These are phyloP conservation scores for Ceratobasidium theobromae DNA, from an alignment of 1,284 basidiomycete species.

Conservation along the genomic window DNA sequence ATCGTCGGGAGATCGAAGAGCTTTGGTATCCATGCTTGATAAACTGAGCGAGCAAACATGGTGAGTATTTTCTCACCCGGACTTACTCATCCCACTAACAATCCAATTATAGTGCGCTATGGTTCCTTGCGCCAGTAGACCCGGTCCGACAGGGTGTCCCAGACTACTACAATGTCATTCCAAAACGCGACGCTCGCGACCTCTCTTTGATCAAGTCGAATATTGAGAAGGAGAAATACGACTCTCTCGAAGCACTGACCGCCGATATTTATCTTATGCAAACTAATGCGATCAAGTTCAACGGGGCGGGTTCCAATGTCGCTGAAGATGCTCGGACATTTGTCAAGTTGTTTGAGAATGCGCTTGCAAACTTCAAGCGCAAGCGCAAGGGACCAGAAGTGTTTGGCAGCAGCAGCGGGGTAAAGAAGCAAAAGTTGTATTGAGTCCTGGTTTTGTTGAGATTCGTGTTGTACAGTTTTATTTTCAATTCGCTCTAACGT, in stretches of 20 bases:
- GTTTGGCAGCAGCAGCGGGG: background rate
- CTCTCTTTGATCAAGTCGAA: constrained; percentile 79
- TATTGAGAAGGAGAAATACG: constrained; percentile 82
- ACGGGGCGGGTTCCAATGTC: constrained; percentile 76
- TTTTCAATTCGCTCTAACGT: background rate
- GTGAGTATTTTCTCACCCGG: constrained; percentile 50
- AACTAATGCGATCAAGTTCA: constrained; percentile 82
- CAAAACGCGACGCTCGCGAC: constrained; percentile 84
- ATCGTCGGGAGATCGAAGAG: constrained; percentile 77
- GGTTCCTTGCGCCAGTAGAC: constrained; percentile 86
- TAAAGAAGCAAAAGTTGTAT: constrained; percentile 34
- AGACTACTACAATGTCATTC: constrained; percentile 80
- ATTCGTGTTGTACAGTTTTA: background rate
- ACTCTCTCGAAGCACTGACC: constrained; percentile 72
- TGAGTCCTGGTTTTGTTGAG: constrained; percentile 5
- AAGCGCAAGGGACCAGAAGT: constrained; percentile 32
- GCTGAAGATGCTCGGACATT: constrained; percentile 48
- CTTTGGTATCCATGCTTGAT: constrained; percentile 71
- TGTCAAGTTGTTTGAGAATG: constrained; percentile 40
- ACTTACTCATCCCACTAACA: constrained; percentile 24
- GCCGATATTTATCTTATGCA: constrained; percentile 85
- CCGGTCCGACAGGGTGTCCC: constrained; percentile 76
- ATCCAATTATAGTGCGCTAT: constrained; percentile 55
- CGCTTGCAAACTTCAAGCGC: constrained; percentile 34
- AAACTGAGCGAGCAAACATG: constrained; percentile 69